Percentiles rank a stretch among this genome's conserved stretches.
Evolutionary conservation across 106 monocot genomes (phyloP).

Genomic region (Cymbidium sinense): DNA sequence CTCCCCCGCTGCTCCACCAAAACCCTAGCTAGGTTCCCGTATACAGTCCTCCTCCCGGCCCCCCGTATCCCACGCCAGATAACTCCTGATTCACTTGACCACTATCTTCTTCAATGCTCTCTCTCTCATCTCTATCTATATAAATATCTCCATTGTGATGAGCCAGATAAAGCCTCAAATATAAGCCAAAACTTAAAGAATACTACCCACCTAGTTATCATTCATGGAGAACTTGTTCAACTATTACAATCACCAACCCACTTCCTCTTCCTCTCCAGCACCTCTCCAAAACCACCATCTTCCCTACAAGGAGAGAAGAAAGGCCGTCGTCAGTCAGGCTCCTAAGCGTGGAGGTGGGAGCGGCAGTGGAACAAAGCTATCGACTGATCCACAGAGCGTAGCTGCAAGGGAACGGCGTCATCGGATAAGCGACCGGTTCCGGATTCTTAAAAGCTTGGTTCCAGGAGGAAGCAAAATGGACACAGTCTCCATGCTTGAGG

Average conservation of each 20-base stretch:
- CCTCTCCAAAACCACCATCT: background rate
- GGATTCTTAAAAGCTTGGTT: constrained; percentile 61
- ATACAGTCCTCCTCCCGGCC: background rate
- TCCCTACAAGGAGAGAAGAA: background rate
- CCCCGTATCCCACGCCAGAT: constrained; percentile 11
- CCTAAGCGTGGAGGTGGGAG: constrained; percentile 7
- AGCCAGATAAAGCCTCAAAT: background rate
- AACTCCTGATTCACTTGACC: constrained; percentile 18
- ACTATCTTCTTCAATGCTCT: constrained; percentile 1
- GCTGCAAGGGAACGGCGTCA: constrained; percentile 70
- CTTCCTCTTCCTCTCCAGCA: background rate
- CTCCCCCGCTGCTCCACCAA: background rate
- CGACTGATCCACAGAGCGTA: constrained; percentile 82
- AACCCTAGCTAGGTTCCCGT: constrained; percentile 19
- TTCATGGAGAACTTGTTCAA: constrained; percentile 12
- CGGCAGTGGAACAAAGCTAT: constrained; percentile 40
- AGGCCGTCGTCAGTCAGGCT: background rate
- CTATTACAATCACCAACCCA: background rate
- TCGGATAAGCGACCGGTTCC: constrained; percentile 72
- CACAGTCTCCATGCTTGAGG: constrained; percentile 83
- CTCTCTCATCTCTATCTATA: background rate
- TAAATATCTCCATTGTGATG: background rate
- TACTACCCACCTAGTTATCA: background rate
- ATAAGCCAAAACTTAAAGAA: background rate
- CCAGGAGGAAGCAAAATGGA: constrained; percentile 90